Evolutionary conservation across 2,329 filamentous ascomycete species (phyloP), one percentile per base, ranked within the genome.

Genomic region (Penicillium sp.): DNA sequence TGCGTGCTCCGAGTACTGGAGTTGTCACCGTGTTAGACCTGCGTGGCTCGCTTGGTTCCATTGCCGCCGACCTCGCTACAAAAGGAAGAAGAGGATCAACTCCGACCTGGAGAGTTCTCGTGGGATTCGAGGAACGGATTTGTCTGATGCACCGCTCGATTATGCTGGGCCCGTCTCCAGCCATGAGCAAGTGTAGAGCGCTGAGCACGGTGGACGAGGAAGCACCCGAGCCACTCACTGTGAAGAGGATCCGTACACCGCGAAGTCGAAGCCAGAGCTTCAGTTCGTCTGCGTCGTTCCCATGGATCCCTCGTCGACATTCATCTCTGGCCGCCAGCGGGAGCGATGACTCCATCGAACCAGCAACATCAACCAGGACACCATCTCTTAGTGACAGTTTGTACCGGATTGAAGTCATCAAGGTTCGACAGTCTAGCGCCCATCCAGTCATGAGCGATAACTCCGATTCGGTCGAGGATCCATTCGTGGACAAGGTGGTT

Each of bases 211-310:
- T 64, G 47, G 54, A 60, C 35, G 40, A 56, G 27, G 53, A 30
- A 9, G 27, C 51, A 40, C 71, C 75, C 13, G 65, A 65, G 20
- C 77, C 78, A 8, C 57, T 79, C 21, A 70, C 73, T 27, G 75
- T 80, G 53, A 57, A 71, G 53, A 80, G 77, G 54, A n/a, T 17
- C 25, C 29, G 29, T 11, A 11, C 36, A 31, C 34, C 33, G 17
- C 45, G 16, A 36, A 39, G 36, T 15, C 43, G 30, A 27, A 47
- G 34, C 49, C 43, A 31, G 25, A 47, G 34, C 49, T 17, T 27
- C 25, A 38, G 28, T 19, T 42, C 44, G 6, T 47, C 28, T 39
- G 30, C 32, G 27, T 46, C 38, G 8, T 54, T 51, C 28, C 50
- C 54, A 31, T 38, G 34, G 7, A 60, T 62, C 18, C 58, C 59